Evolutionary conservation across 768 basidiomycete species (phyloP).

Genomic region (Amanita molliuscula): DNA sequence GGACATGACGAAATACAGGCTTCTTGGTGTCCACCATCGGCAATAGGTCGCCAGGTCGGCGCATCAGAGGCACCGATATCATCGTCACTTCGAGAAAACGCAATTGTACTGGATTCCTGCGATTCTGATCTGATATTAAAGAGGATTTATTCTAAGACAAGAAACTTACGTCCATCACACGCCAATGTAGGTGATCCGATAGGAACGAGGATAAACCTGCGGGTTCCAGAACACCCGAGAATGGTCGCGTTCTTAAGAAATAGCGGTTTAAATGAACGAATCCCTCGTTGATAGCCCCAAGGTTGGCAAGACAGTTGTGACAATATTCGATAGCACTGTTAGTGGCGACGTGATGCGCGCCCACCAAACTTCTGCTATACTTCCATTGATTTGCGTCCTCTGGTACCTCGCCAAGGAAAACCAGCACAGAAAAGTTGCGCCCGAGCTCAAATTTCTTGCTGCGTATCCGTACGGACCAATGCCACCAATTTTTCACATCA

Average conservation of each 20-base stretch:
- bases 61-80: slow-evolving; percentile 7
- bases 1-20: neutral
- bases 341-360: slow-evolving; percentile 32
- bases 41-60: slow-evolving; percentile 8
- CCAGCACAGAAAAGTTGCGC: slow-evolving; percentile 28
- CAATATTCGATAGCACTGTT: slow-evolving; percentile 22
- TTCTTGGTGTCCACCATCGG: neutral
- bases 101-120: slow-evolving; percentile 4
- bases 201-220: slow-evolving; percentile 21
- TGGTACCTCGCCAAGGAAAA: slow-evolving; percentile 37
- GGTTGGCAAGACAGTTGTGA: slow-evolving; percentile 26
- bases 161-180: slow-evolving; percentile 26
- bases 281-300: slow-evolving; percentile 25
- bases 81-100: slow-evolving; percentile 11
- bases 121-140: slow-evolving; percentile 1
- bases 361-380: slow-evolving; percentile 24
- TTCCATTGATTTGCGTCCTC: slow-evolving; percentile 29
- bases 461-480: slow-evolving; percentile 34
- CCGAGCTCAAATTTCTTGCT: slow-evolving; percentile 33
- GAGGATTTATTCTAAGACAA: neutral
- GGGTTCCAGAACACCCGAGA: slow-evolving; percentile 15
- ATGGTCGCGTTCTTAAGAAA: slow-evolving; percentile 25
- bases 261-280: slow-evolving; percentile 33
- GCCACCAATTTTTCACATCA: slow-evolving; percentile 12
- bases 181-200: slow-evolving; percentile 28